Evolutionary conservation across 352 stramenopile genomes (phyloP).

Genomic region (Blastocystis sp.): DNA sequence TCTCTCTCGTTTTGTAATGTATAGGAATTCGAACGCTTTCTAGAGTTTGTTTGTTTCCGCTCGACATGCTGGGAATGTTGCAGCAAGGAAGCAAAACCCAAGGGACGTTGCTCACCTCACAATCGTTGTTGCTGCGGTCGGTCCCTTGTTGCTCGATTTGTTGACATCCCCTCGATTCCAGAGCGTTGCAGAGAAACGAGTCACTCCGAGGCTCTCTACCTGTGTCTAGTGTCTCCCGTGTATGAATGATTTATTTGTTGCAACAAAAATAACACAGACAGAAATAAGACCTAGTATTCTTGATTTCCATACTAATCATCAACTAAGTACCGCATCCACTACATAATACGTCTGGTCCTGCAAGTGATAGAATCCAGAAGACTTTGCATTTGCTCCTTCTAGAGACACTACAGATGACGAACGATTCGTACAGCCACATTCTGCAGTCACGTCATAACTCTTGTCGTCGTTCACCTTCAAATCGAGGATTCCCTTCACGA

Average conservation of each 20-base stretch:
- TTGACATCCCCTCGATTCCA: neutral
- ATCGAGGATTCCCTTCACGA: conserved; percentile 76
- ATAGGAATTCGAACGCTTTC: conserved; percentile 21
- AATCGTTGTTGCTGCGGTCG: neutral
- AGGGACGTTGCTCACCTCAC: neutral
- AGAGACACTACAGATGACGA: conserved; percentile 69
- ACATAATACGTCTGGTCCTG: conserved; percentile 87
- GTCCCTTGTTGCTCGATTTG: neutral
- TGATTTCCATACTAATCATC: conserved; percentile 54
- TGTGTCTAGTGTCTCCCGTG: neutral
- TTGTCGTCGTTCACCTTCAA: conserved; percentile 89
- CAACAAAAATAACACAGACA: no score
- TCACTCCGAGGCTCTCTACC: neutral
- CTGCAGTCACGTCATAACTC: conserved; percentile 85
- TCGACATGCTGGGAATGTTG: neutral
- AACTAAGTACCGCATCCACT: neutral
- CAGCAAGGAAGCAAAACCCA: neutral
- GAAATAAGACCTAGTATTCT: neutral
- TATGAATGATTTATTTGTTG: neutral
- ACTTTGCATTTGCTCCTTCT: conserved; percentile 77
- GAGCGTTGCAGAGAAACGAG: neutral
- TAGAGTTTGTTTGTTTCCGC: conserved; percentile 36
- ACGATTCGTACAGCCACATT: conserved; percentile 66
- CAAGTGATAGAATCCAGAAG: conserved; percentile 76
- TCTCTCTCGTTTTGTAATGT: neutral